phyloP scores from a whole-genome alignment of 345 rosid genomes.

The Salix koriyanagi region DNA sequence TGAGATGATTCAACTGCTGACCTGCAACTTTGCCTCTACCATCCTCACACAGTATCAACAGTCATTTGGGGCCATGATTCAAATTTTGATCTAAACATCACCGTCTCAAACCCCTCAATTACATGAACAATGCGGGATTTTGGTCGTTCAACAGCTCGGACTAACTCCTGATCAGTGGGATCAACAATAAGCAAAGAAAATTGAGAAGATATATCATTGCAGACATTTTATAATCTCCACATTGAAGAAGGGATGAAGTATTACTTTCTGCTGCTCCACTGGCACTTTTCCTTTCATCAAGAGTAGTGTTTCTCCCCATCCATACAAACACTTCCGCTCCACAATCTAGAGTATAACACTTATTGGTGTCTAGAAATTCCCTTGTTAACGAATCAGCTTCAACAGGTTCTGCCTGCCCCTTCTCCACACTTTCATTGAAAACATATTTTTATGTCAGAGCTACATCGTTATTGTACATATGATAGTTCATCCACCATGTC shows the following conservation, averaged over 20 bases:
- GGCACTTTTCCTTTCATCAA: conserved; percentile 80
- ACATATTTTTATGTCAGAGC: conserved; percentile 18
- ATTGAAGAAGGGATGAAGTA: background rate
- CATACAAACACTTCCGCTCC: conserved; percentile 82
- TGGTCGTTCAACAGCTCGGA: conserved; percentile 46
- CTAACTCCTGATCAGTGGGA: conserved; percentile 50
- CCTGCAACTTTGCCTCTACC: conserved; percentile 99
- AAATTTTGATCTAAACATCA: conserved; percentile 81
- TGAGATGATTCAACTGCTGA: conserved; percentile 23
- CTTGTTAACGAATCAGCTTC: conserved; percentile 67
- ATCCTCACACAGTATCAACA: conserved; percentile 68
- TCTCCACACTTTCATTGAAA: conserved; percentile 46
- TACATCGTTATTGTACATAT: background rate
- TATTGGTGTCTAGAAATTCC: conserved; percentile 70
- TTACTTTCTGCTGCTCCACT: conserved; percentile 48
- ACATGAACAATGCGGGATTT: conserved; percentile 68
- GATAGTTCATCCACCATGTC: background rate
- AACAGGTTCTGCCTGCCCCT: conserved; percentile 70
- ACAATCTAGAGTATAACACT: conserved; percentile 79
- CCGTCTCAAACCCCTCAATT: conserved; percentile 96
- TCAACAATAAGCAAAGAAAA: background rate
- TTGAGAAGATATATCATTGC: conserved; percentile 10
- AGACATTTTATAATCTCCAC: background rate
- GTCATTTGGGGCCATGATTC: conserved; percentile 75
- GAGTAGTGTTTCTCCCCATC: conserved; percentile 88